Base-by-base conservation (phyloP, 768 basidiomycete species). In the Trametes cingulata region DNA sequence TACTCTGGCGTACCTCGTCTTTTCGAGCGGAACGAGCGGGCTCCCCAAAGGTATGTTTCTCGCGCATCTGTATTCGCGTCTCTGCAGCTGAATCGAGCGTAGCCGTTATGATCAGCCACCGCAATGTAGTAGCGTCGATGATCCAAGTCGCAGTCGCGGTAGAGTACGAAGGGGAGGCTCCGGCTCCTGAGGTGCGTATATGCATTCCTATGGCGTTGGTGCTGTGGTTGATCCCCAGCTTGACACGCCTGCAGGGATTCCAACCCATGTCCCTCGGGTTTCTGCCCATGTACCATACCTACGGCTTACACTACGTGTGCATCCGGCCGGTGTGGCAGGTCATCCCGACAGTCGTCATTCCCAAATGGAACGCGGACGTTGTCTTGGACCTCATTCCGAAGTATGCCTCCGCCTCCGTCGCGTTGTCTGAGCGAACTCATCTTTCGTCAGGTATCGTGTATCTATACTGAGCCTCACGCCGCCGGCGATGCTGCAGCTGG, bases 1-100 rank as follows among this genome's bases (percentile, higher is more conserved):
- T 59, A 87, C 85, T 0, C 72, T 90, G 1, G 89, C 86, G 0
- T 89, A 91, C 68, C 74, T 91, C 3, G 75, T 87, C 0, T 90
- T 89, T 67, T 91, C 90, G 0, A 91, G 90, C 65, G 90, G 90
- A 22, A 91, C 90, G 0, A 90, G 81, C 60, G 90, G 90, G 0
- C 73, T 85, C 3, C 88, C 90, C 0, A 91, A 91, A 81, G 88
- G 88, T 85, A 24, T 7, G 68, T 60, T 7, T 6, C 4, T 24
- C 1, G 36, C 3, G 3, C 6, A 12, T 48, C 17, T 15, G 22
- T 12, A 10, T 4, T 2, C n/a, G 7, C 27, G 9, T 2, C 17
- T 22, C 13, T 14, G 35, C 15, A 10, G 19, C 50, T 24, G 19
- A 51, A 19, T 5, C 6, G 6, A 12, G 12, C 13, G 27, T 36